Base-by-base conservation (phyloP, 805 yeast species). In the Saturnispora gosingensis region DNA sequence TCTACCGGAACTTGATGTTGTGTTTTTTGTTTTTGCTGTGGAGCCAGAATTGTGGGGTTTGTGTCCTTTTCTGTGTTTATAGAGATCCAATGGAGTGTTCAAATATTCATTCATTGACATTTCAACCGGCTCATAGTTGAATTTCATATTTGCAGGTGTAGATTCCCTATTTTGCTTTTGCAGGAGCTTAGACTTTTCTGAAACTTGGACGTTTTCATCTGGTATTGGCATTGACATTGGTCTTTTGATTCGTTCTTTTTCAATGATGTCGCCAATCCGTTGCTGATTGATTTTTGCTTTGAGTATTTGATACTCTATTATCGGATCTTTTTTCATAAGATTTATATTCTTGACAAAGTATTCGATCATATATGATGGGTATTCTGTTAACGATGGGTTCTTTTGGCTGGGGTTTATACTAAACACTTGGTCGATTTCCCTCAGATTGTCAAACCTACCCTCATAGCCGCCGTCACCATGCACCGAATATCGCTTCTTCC, bases 91-190 rank as follows among this genome's bases (percentile, higher is more conserved):
- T 1, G 58, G 56, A 5, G 56, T 51, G 25, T 50, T 53, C 15
- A 53, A 40, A 38, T 55, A 55, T 42, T 55, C 58, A 6, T 44
- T 24, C 45, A 55, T 51, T 11, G 55, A 39, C 53, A 55, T 47
- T 13, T 38, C 24, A 18, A 52, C 35, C n/a, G 54, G 58, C 18
- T n/a, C 39, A 46, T 55, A 55, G 15, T 35, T 11, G 16, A 55
- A 36, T n/a, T 27, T 30, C 18, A 48, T 48, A 42, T 48, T 16
- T 15, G 47, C 46, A 9, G 57, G 57, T 18, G 53, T 50, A 10
- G 58, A 55, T 39, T 49, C 27, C 27, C 58, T 45, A 27, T 55
- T 48, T 6, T 24, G 32, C n/a, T 45, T 46, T 10, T 39, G 27
- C 15, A 43, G 13, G n/a, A 27, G 10, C 30, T 50, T 38, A 6